Evolutionary conservation across 495 filamentous ascomycete genomes (phyloP), one percentile per base, ranked within the genome.

Genomic region (Xylaria longipes): DNA sequence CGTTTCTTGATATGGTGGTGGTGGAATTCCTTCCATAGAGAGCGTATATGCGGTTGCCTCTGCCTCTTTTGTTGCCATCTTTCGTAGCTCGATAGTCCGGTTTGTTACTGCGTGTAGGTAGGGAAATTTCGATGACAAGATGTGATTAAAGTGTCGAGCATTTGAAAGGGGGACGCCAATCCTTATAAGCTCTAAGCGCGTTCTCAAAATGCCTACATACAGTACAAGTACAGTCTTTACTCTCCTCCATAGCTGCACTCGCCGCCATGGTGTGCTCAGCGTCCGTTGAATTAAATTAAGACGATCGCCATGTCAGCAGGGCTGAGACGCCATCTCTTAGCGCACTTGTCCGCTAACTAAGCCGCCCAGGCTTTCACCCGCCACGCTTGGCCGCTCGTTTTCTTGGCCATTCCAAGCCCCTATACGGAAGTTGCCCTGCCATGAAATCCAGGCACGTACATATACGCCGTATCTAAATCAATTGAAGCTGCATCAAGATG

Each of bases 1-100:
- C 11, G 22, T 64, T 39, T 54, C 33, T 56, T 70, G 58, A 35
- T 70, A 70, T 41, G 68, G 68, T 7, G 68, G 68, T 12, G 56
- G 58, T 22, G 56, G 58, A 5, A 54, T 45, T 2, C 22, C 58
- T 2, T 41, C 31, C 11, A 20, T 52, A 8, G 39, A n/a, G 27
- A 41, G 54, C 9, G 25, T n/a, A 25, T 33, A 48, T 14, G 57
- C 45, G n/a, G 45, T 39, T 43, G 35, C 43, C 45, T 70, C 46
- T 29, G 31, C 56, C 20, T 20, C 31, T 20, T 70, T 64, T 33
- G 58, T 29, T 31, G 45, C 68, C 68, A 70, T 70, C 37, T 41
- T 39, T 27, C 2, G 17, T 25, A 20, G 29, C 0, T 20, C 7
- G 17, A 15, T 37, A 31, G n/a, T 15, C 17, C 22, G 5, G 29